Base-by-base conservation (phyloP, 805 yeast genomes). In the Barnettozyma siamensis region DNA sequence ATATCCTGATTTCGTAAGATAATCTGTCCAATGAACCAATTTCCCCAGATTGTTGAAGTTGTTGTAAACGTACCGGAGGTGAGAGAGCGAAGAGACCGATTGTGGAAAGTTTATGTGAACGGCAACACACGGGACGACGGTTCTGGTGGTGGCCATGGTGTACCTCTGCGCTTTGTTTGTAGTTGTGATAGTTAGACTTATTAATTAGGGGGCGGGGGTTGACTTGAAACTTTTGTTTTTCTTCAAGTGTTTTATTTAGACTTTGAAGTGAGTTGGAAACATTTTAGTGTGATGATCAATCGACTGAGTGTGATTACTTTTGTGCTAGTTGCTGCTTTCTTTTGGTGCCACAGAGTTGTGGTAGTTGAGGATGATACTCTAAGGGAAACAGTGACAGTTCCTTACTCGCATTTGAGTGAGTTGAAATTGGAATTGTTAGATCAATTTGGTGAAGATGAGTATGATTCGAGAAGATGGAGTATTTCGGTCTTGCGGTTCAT, bases 401-500 rank as follows among this genome's bases (percentile, higher is more conserved):
- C 37, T 5, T 41, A 41, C 21, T 15, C 27, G 5, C 30, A 19
- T 12, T 24, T 41, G 12, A 15, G 16, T 9, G 21, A 4, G 9
- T 17, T 24, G 4, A 10, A 17, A 26, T 19, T 19, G 13, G n/a
- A 5, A 5, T 12, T 10, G 17, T 13, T 40, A 16, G 41, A 35
- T 20, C 18, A 7, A 4, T 15, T 39, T 4, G 33, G 21, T 24
- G 29, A 26, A 4, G 7, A 11, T 5, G 40, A 24, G 1, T 42
- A 47, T 32, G 50, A 47, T 23, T 37, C 49, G 3, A 38, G 50
- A 38, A 30, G 50, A 28, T 30, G 23, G 10, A 35, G 49, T 17
- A 13, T 45, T 10, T 41, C 44, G 0, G 24, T 47, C 8, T 10
- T 47, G 28, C 11, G 24, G 3, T 27, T 33, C 19, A 3, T 47